Percentiles rank a stretch among this genome's conserved stretches.
Conservation (phyloP, 139 green algal genomes). For the Microglena sp. region DNA sequence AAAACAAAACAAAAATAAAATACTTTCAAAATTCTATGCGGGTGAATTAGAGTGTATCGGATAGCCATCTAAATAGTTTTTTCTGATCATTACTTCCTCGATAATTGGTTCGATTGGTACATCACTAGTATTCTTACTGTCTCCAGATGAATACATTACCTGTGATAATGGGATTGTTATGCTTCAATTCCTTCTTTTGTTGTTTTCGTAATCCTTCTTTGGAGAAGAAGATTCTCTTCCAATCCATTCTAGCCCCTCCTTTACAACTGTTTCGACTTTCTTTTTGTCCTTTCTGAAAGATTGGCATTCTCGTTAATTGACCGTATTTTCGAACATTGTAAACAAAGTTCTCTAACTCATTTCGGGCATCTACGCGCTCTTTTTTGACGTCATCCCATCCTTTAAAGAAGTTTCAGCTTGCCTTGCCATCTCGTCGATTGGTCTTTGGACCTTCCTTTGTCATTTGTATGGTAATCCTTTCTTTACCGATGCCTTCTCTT, state of each 20-base stretch:
- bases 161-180: too few species aligned
- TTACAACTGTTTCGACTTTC: neutral
- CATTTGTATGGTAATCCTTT: constrained; percentile 79
- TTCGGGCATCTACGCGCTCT: neutral
- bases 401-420: constrained; percentile 71
- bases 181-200: neutral
- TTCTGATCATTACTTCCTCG: too few species aligned
- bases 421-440: constrained; percentile 84
- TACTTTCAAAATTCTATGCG: too few species aligned
- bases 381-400: constrained; percentile 39
- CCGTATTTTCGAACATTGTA: neutral
- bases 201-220: neutral
- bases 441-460: constrained; percentile 50
- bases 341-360: neutral
- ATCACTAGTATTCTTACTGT: too few species aligned
- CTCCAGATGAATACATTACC: too few species aligned
- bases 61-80: too few species aligned
- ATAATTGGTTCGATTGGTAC: too few species aligned
- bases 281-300: neutral
- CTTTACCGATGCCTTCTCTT: constrained; percentile 88
- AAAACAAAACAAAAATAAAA: too few species aligned
- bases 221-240: neutral
- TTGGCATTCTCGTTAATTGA: neutral
- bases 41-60: too few species aligned
- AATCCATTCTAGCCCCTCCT: neutral